Evolutionary conservation across 2,329 filamentous ascomycete species (phyloP).

Genomic region (Penicillium vulpinum): DNA sequence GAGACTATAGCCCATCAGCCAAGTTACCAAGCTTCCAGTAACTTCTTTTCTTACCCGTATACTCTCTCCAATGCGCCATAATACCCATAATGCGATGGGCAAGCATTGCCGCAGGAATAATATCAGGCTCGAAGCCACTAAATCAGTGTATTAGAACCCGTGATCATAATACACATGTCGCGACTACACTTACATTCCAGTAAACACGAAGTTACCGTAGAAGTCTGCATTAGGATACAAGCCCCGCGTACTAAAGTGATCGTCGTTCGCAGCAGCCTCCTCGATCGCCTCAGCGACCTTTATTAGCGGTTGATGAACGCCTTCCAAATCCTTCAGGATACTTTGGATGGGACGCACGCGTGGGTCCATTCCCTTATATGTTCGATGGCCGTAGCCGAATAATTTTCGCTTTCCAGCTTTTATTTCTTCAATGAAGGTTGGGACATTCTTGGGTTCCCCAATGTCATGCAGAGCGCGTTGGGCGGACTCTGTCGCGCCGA

Average conservation of each 20-base stretch:
- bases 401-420: slow-evolving; percentile 29
- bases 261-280: slow-evolving; percentile 24
- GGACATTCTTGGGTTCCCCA: slow-evolving; percentile 27
- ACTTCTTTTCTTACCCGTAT: slow-evolving; percentile 26
- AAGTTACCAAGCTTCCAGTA: background rate
- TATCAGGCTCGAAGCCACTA: slow-evolving; percentile 31
- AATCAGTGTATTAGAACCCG: background rate
- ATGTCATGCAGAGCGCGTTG: slow-evolving; percentile 43
- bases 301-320: slow-evolving; percentile 16
- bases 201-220: slow-evolving; percentile 48
- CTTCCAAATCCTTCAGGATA: slow-evolving; percentile 26
- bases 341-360: slow-evolving; percentile 26
- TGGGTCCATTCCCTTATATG: slow-evolving; percentile 33
- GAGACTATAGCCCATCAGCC: slow-evolving; percentile 21
- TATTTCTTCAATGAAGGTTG: slow-evolving; percentile 30
- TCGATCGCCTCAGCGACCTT: slow-evolving; percentile 33
- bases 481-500: slow-evolving; percentile 60
- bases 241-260: slow-evolving; percentile 29
- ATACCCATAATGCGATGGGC: slow-evolving; percentile 34
- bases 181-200: slow-evolving; percentile 35
- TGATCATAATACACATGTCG: background rate
- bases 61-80: slow-evolving; percentile 39
- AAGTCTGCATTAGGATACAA: slow-evolving; percentile 50
- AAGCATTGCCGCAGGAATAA: slow-evolving; percentile 34
- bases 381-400: slow-evolving; percentile 36